Base-by-base conservation (phyloP, 352 stramenopile species). In the Peronospora tabacina region DNA sequence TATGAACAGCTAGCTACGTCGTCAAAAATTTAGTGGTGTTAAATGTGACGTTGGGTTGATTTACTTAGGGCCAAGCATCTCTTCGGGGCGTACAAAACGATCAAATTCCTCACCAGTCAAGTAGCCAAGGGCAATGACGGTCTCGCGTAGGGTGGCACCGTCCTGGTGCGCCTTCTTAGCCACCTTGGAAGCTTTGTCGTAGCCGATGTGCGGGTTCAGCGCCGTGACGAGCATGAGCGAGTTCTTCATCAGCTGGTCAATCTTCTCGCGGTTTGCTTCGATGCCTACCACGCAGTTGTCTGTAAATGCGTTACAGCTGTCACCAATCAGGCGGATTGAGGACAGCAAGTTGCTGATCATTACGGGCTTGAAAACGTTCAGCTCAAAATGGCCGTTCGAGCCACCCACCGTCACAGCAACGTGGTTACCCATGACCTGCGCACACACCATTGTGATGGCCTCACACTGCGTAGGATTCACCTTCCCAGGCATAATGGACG, bases 321-420 rank as follows among this genome's bases (percentile, higher is more conserved):
- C 89, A 22, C 89, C 93, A 48, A 98, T 72, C 17, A 98, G 63
- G 28, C 74, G 70, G 43, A 89, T 78, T 7, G 74, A 87, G 26
- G 66, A 82, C 43, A 90, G 61, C 36, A 87, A 52, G 55, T 97
- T 97, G 37, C 75, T 79, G 44, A 90, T 89, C 88, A 98, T 98
- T 37, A 98, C 82, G 12, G 95, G 95, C 69, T 98, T 98, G 74
- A 98, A 98, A 28, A 98, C 93, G 65, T 98, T 98, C 16, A 98
- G 75, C 70, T 98, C 92, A 62, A 98, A 98, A 52, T 98, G 92
- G 55, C 95, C 95, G 63, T 98, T 94, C 35, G 83, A 82, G 29
- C 93, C 93, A 46, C 87, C 90, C 12, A 98, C 63, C 0, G 90
- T 95, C 55, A 98, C 87, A 19, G 93, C 73, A 1, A 91, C 80